Evolutionary conservation across 2,329 filamentous ascomycete genomes (phyloP).

Genomic region (Fusarium sp.): DNA sequence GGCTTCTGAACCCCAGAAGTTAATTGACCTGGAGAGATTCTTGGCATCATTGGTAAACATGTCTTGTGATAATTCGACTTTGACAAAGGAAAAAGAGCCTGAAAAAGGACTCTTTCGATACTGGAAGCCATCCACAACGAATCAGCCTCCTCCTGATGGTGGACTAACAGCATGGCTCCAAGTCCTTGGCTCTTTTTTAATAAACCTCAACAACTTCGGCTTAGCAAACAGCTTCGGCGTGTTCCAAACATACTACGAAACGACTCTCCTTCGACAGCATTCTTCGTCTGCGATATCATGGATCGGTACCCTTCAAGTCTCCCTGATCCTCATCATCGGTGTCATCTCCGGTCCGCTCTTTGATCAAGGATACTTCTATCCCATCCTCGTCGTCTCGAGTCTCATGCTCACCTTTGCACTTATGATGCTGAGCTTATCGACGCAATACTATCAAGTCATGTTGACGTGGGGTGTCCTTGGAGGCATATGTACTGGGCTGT

Average conservation of each 20-base stretch:
- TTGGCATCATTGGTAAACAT: neutral
- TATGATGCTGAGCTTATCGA: neutral
- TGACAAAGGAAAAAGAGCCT: neutral
- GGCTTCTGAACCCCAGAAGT: accelerated
- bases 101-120: neutral
- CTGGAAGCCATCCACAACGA: neutral
- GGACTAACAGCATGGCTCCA: neutral
- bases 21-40: neutral
- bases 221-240: neutral
- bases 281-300: neutral
- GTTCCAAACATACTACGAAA: neutral
- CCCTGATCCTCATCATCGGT: neutral
- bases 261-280: neutral
- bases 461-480: neutral
- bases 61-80: neutral
- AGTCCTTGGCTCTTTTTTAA: neutral
- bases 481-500: neutral
- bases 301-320: neutral
- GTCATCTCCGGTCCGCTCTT: neutral
- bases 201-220: neutral
- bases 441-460: neutral
- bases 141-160: neutral
- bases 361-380: neutral
- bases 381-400: neutral
- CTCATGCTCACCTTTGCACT: neutral